Percentiles rank a stretch among this genome's conserved stretches.
Conservation (phyloP, 1,139 yeast genomes). For the Pneumocystis murina region DNA sequence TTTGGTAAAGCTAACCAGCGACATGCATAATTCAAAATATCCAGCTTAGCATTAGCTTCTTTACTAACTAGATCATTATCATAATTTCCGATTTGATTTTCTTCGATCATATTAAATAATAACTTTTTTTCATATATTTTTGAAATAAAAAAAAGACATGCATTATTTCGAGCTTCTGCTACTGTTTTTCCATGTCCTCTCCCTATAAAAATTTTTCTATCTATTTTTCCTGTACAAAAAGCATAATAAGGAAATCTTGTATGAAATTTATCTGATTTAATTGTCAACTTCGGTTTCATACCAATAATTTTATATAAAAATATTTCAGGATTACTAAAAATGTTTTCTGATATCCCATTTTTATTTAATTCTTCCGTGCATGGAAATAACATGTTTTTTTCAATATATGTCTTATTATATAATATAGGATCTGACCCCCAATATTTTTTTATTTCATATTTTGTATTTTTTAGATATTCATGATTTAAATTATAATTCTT, state of each 20-base stretch:
- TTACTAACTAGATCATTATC: neutral
- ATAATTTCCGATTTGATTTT: neutral
- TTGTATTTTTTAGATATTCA: neutral
- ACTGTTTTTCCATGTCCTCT: neutral
- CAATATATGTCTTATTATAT: neutral
- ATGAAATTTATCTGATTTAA: neutral
- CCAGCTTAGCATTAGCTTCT: neutral
- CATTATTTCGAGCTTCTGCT: neutral
- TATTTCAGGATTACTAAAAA: neutral
- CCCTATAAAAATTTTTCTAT: neutral
- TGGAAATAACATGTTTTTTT: neutral
- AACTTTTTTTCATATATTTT: neutral
- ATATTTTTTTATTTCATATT: neutral
- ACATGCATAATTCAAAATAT: neutral
- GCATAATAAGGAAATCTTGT: neutral
- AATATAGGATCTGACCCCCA: neutral
- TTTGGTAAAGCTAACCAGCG: slow-evolving; percentile 4
- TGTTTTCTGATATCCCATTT: neutral
- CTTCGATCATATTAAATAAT: neutral
- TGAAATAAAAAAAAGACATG: neutral
- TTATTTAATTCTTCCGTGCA: neutral
- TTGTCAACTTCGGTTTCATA: neutral
- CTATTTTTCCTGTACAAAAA: neutral
- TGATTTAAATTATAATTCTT: neutral
- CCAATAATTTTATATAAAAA: neutral